Evolutionary conservation across 176 grass and related monocot genomes (phyloP), one percentile per base, ranked within the genome.

Genomic region (Areca catechu): DNA sequence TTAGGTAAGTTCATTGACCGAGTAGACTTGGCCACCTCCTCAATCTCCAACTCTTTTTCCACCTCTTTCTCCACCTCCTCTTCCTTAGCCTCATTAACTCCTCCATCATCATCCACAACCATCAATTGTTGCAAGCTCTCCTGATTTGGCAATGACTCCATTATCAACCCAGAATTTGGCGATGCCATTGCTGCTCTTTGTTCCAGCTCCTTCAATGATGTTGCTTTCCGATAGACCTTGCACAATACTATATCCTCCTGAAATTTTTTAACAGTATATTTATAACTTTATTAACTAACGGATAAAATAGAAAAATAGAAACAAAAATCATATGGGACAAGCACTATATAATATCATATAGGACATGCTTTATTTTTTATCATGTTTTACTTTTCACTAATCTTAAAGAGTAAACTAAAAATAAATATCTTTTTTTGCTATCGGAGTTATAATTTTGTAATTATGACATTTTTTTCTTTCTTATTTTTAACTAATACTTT

Each of bases 61-160:
- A n/a, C n/a, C 24, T 24, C 16, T 14, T 50, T 64, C 12, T 73
- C 20, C n/a, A 51, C 14, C 66, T 87, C 80, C n/a, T 68, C 74
- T 78, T 87, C 78, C 62, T 84, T 83, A 4, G n/a, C 37, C n/a
- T 51, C 19, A 12, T n/a, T 48, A 43, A 29, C 15, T 37, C 49
- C 37, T 28, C 17, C 70, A 6, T 30, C 37, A 15, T 54, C 58
- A 22, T 76, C 66, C 20, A 55, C 10, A 7, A 50, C 3, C 51
- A 23, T 50, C 14, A 5, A 48, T n/a, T 69, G 62, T n/a, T 67
- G 63, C 15, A 56, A 4, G 14, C 21, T 19, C 4, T 78, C 74
- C 10, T 77, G 73, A 34, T 89, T 79, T 1, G 82, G 83, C 50
- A 77, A 49, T 10, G 86, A 90, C 56, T 82, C 86, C 14, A 69